phyloP scores from a whole-genome alignment of 805 yeast genomes.

The Isabelozyma rhagii region DNA sequence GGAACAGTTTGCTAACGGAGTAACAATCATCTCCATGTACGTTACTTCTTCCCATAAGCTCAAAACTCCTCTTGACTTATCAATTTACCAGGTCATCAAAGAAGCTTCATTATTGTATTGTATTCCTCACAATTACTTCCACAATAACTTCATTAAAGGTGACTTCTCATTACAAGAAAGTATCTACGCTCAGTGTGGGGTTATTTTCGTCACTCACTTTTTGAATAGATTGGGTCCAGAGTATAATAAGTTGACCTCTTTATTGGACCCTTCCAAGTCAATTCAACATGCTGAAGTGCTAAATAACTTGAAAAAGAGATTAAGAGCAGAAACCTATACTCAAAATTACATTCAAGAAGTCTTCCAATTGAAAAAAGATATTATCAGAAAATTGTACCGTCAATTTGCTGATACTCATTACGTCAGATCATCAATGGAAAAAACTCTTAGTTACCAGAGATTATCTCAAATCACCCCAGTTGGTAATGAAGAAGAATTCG shows the following conservation, averaged over 20 bases:
- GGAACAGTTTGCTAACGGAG: slow-evolving; percentile 89
- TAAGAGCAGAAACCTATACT: slow-evolving; percentile 91
- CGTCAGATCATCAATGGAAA: slow-evolving; percentile 63
- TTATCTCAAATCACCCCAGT: slow-evolving; percentile 74
- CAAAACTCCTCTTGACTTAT: slow-evolving; percentile 59
- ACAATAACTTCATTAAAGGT: slow-evolving; percentile 65
- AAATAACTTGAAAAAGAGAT: slow-evolving; percentile 76
- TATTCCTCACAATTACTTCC: slow-evolving; percentile 83
- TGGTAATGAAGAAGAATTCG: slow-evolving; percentile 71
- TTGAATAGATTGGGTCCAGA: slow-evolving; percentile 92
- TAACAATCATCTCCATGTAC: slow-evolving; percentile 83
- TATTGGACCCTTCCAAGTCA: slow-evolving; percentile 61
- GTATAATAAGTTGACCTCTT: slow-evolving; percentile 62
- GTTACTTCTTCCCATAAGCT: slow-evolving; percentile 58
- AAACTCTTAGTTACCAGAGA: slow-evolving; percentile 85
- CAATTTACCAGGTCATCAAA: slow-evolving; percentile 84
- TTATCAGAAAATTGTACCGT: slow-evolving; percentile 80
- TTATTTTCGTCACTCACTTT: slow-evolving; percentile 90
- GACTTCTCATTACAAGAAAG: slow-evolving; percentile 90
- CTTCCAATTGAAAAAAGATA: slow-evolving; percentile 63
- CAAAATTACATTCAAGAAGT: slow-evolving; percentile 78
- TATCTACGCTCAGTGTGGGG: slow-evolving; percentile 90
- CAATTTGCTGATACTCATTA: slow-evolving; percentile 91
- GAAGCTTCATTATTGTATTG: slow-evolving; percentile 92
- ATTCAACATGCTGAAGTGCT: slow-evolving; percentile 73